These are phyloP conservation scores for Phytophthora quininea DNA, from an alignment of 352 stramenopile genomes.

Conservation along the genomic window DNA sequence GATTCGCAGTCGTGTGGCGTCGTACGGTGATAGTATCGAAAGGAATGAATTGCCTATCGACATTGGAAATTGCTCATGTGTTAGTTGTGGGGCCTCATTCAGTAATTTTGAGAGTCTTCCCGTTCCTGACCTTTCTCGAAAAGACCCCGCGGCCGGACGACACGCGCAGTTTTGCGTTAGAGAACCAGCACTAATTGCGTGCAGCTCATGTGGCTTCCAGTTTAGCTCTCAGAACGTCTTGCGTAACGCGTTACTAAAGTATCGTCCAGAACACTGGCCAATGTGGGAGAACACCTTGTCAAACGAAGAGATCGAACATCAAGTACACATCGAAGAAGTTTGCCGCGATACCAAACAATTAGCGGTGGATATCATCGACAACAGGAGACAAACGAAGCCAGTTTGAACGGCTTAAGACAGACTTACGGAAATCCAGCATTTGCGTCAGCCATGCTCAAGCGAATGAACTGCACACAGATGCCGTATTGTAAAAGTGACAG, in stretches of 20 bases:
- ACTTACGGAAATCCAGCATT: background rate
- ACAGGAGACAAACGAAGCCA: background rate
- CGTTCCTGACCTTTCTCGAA: too few species aligned
- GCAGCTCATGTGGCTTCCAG: background rate
- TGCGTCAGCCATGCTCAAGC: background rate
- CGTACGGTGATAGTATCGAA: background rate
- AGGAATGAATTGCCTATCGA: background rate
- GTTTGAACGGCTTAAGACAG: background rate
- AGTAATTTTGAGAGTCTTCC: background rate
- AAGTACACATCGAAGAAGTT: background rate
- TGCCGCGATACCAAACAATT: background rate
- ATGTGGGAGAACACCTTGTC: background rate
- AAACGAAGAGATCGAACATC: background rate
- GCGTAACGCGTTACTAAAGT: background rate
- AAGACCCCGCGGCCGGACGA: background rate
- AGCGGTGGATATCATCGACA: constrained; percentile 1
- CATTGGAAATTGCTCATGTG: background rate
- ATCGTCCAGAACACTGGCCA: background rate
- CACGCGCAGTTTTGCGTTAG: background rate
- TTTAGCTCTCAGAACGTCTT: constrained; percentile 10
- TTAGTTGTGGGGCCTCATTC: background rate
- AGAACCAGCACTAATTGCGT: background rate
- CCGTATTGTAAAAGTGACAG: background rate
- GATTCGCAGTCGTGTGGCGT: background rate
- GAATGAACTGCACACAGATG: background rate